Percentiles rank a stretch among this genome's conserved stretches.
Conservation (phyloP, 208 protist genomes). For the Trypanosoma avium region DNA sequence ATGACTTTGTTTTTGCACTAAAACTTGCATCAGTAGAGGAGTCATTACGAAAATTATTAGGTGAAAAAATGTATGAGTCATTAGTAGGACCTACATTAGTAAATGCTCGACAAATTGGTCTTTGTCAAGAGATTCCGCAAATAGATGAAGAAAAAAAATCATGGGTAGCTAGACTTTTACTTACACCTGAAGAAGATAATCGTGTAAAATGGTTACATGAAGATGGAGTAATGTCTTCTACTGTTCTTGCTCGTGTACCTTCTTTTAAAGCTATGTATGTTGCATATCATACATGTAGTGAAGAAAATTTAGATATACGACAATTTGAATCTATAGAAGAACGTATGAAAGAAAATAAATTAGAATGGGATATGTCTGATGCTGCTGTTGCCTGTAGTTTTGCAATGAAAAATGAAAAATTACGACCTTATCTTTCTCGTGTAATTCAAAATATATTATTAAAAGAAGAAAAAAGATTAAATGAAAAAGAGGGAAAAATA, state of each 20-base stretch:
- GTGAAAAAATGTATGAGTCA: constrained; percentile 22
- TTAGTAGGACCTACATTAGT: constrained; percentile 33
- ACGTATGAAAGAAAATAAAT: constrained; percentile 23
- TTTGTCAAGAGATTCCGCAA: constrained; percentile 36
- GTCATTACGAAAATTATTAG: constrained; percentile 20
- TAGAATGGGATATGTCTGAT: constrained; percentile 32
- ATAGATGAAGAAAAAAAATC: not conserved
- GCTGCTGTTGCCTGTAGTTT: constrained; percentile 25
- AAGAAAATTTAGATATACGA: not conserved
- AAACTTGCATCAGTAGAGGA: constrained; percentile 46
- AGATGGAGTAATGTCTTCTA: constrained; percentile 39
- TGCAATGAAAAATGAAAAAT: constrained; percentile 8
- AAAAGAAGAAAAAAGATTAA: not conserved
- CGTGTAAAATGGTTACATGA: constrained; percentile 74
- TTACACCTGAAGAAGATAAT: constrained; percentile 73
- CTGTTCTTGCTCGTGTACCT: constrained; percentile 54
- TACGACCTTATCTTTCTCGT: constrained; percentile 25
- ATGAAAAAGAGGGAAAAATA: not conserved
- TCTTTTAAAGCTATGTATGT: constrained; percentile 76
- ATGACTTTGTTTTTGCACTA: constrained; percentile 65
- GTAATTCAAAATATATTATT: constrained; percentile 19
- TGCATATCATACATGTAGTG: constrained; percentile 35
- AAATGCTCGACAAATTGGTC: constrained; percentile 21
- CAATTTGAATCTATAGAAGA: constrained; percentile 28
- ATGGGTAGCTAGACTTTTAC: constrained; percentile 50